phyloP scores from a whole-genome alignment of 768 basidiomycete genomes.

The Punctularia strigosozonata region DNA sequence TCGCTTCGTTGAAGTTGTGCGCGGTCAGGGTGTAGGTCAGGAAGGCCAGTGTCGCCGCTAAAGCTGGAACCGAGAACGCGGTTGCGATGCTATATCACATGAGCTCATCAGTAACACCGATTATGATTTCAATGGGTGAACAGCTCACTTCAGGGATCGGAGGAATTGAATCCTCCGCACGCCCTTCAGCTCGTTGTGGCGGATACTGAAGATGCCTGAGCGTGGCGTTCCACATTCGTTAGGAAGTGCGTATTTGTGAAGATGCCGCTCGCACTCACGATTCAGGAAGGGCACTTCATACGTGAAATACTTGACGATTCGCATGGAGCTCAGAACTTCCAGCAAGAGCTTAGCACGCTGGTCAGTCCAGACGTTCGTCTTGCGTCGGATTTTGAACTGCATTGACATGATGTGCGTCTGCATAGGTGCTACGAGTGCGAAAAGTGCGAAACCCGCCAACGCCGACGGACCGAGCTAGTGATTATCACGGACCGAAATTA shows the following conservation, averaged over 20 bases:
- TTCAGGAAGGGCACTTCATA: constrained; percentile 60
- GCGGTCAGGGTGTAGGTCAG: constrained; percentile 50
- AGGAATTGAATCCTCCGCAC: constrained; percentile 46
- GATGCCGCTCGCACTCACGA: no score
- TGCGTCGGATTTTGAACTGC: constrained; percentile 40
- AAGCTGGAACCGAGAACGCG: constrained; percentile 46
- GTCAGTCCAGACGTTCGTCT: constrained; percentile 53
- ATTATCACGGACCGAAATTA: constrained; percentile 1
- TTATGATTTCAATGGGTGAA: background rate
- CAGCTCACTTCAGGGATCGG: constrained; percentile 46
- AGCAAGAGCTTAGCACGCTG: constrained; percentile 49
- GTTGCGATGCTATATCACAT: constrained; percentile 29
- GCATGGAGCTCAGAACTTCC: constrained; percentile 59
- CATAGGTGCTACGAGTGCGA: constrained; percentile 48
- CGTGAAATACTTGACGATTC: constrained; percentile 68
- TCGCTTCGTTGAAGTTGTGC: constrained; percentile 45
- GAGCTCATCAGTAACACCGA: constrained; percentile 8
- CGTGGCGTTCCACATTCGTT: background rate
- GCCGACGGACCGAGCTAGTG: constrained; percentile 61
- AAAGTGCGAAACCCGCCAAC: constrained; percentile 57
- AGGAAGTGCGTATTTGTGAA: no score
- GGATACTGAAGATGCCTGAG: constrained; percentile 40
- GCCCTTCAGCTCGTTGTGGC: constrained; percentile 42
- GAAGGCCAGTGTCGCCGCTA: constrained; percentile 57
- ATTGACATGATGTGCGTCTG: constrained; percentile 53